These are phyloP conservation scores for Sonneratia alba DNA, from an alignment of 345 rosid species.

Conservation along the genomic window DNA sequence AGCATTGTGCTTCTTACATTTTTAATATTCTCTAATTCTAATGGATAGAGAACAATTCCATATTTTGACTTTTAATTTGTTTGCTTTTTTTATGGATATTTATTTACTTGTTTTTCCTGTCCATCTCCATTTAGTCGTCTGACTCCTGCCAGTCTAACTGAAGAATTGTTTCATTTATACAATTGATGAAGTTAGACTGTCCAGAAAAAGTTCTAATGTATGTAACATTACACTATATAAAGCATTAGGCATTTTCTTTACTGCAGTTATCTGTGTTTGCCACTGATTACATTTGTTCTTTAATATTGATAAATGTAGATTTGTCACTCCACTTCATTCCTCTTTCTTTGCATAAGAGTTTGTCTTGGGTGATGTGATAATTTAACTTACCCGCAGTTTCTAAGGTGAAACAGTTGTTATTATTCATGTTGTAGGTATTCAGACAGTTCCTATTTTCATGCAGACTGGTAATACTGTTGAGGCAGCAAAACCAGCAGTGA, in stretches of 20 bases:
- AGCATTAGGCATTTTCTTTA: background rate
- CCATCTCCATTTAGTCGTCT: background rate
- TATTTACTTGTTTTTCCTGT: background rate
- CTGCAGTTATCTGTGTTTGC: background rate
- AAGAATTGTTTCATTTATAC: background rate
- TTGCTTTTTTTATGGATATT: too few relatives aligned
- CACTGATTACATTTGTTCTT: background rate
- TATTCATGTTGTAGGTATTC: slow-evolving; percentile 92
- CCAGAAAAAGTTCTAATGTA: background rate
- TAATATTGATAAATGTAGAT: background rate
- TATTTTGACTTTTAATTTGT: background rate
- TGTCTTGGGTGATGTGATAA: slow-evolving; percentile 10
- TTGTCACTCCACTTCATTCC: too few relatives aligned
- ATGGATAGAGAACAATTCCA: background rate
- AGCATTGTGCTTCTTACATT: background rate
- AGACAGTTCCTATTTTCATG: slow-evolving; percentile 99
- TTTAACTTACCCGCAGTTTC: slow-evolving; percentile 36
- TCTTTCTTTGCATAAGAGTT: background rate
- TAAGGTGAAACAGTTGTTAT: slow-evolving; percentile 79
- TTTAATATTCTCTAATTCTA: background rate
- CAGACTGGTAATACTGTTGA: slow-evolving; percentile 69
- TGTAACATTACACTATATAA: background rate
- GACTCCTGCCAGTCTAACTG: background rate
- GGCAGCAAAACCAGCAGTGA: slow-evolving; percentile 38
- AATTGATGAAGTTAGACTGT: background rate